A percentile compares a stretch with the other conserved stretches of the same genome.
Evolutionary conservation across 805 yeast species (phyloP).

Genomic region (Candida michaelii): DNA sequence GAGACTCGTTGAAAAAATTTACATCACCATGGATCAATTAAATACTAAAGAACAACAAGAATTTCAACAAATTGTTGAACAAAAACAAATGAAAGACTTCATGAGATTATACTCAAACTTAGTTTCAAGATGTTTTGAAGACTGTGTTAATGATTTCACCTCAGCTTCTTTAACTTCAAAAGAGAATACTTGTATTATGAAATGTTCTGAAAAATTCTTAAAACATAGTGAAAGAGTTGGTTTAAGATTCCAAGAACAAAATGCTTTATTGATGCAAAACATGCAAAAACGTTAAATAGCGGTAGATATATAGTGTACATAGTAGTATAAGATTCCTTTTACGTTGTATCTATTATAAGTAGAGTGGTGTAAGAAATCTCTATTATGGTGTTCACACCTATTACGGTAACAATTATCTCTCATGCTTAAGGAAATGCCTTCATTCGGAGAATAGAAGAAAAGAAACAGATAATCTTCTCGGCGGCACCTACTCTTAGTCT

Average conservation of each 20-base stretch:
- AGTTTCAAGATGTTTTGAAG: constrained; percentile 95
- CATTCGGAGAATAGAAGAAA: no score
- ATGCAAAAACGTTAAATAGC: constrained; percentile 34
- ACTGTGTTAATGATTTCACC: constrained; percentile 98
- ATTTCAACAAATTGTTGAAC: constrained; percentile 92
- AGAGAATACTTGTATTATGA: constrained; percentile 82
- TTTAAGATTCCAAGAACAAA: constrained; percentile 97
- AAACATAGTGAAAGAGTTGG: constrained; percentile 99
- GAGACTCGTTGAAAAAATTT: constrained; percentile 3
- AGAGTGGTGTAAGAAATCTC: no score
- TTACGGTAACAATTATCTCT: no score
- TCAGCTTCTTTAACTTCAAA: constrained; percentile 80
- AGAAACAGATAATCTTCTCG: no score
- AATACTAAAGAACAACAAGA: constrained; percentile 96
- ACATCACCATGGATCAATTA: constrained; percentile 80
- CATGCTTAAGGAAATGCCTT: no score
- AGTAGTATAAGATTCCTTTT: constrained; percentile 5
- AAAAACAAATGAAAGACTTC: constrained; percentile 98
- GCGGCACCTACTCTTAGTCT: no score
- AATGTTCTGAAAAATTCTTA: constrained; percentile 95
- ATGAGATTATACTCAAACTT: constrained; percentile 94
- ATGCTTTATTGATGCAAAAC: constrained; percentile 75
- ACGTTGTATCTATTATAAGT: no score
- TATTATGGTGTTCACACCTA: no score
- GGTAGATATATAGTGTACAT: constrained; percentile 5